Percentiles rank a stretch among this genome's conserved stretches.
Conservation (phyloP, 2,329 filamentous ascomycete species). For the Tolypocladium inflatum region DNA sequence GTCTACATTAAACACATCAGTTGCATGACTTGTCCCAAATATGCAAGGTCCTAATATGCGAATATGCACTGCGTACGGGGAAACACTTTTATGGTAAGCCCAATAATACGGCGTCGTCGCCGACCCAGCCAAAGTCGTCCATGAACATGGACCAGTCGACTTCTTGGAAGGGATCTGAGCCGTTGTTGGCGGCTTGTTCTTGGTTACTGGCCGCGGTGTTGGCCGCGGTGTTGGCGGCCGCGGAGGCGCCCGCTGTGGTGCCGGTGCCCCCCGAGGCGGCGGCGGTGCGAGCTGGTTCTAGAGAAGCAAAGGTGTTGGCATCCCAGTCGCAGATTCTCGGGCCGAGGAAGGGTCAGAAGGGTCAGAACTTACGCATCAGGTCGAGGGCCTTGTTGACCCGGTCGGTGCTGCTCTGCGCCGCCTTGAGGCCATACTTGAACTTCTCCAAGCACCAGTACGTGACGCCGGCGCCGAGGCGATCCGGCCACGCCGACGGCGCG, state of each 20-base stretch:
- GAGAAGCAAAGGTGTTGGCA: not conserved
- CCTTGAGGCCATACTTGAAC: slow-evolving; percentile 33
- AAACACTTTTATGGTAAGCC: slow-evolving; percentile 13
- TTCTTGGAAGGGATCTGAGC: slow-evolving; percentile 28
- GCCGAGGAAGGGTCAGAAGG: too few species aligned
- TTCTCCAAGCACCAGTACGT: slow-evolving; percentile 39
- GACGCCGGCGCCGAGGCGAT: slow-evolving; percentile 38
- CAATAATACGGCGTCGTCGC: slow-evolving; percentile 18
- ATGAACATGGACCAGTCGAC: slow-evolving; percentile 42
- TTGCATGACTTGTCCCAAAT: not conserved
- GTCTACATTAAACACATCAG: not conserved
- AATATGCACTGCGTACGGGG: not conserved
- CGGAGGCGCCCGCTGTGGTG: not conserved
- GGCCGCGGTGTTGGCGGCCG: not conserved
- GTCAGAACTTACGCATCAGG: slow-evolving; percentile 15
- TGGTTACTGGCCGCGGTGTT: slow-evolving; percentile 4
- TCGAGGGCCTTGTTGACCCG: slow-evolving; percentile 19
- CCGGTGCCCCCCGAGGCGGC: not conserved
- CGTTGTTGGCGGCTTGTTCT: slow-evolving; percentile 11
- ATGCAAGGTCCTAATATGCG: not conserved
- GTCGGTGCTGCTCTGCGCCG: slow-evolving; percentile 22
- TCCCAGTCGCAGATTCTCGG: not conserved
- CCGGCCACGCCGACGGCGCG: slow-evolving; percentile 29
- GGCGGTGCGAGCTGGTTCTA: not conserved
- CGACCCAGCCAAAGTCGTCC: slow-evolving; percentile 39